phyloP scores from a whole-genome alignment of 2,329 filamentous ascomycete genomes.

The Zymoseptoria crescenta region DNA sequence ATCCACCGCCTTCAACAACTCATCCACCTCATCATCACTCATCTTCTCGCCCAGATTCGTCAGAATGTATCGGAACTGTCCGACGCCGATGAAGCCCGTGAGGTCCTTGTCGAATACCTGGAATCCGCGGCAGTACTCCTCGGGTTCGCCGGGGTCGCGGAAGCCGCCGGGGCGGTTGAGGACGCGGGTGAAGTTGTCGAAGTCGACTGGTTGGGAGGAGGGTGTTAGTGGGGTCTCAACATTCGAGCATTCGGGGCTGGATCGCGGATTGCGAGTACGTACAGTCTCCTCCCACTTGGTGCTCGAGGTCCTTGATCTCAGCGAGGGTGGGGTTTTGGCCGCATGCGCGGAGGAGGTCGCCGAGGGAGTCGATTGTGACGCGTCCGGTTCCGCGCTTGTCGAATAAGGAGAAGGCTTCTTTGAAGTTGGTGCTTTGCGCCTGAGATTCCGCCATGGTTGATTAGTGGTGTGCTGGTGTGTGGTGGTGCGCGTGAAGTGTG shows the following conservation, averaged over 20 bases:
- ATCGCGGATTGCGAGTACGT: conserved; percentile 38
- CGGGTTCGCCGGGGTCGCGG: conserved; percentile 93
- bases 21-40: conserved; percentile 97
- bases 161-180: conserved; percentile 97
- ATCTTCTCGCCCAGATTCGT: conserved; percentile 99
- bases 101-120: conserved; percentile 99
- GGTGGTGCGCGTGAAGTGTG: not conserved
- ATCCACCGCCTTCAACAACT: conserved; percentile 96
- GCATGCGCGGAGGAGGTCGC: conserved; percentile 90
- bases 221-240: conserved; percentile 2
- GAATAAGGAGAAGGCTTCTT: conserved; percentile 99
- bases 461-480: not conserved
- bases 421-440: conserved; percentile 96
- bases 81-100: conserved; percentile 95
- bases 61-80: conserved; percentile 92
- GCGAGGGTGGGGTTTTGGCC: conserved; percentile 94
- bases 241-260: not conserved
- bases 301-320: conserved; percentile 89
- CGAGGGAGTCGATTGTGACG: conserved; percentile 75
- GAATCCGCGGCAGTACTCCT: conserved; percentile 97
- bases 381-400: conserved; percentile 98
- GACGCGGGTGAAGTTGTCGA: conserved; percentile 92
- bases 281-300: conserved; percentile 86
- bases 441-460: conserved; percentile 33
- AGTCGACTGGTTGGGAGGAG: conserved; percentile 64